Evolutionary conservation across 495 filamentous ascomycete species (phyloP), one percentile per base, ranked within the genome.

Genomic region (Xylaria telfairii): DNA sequence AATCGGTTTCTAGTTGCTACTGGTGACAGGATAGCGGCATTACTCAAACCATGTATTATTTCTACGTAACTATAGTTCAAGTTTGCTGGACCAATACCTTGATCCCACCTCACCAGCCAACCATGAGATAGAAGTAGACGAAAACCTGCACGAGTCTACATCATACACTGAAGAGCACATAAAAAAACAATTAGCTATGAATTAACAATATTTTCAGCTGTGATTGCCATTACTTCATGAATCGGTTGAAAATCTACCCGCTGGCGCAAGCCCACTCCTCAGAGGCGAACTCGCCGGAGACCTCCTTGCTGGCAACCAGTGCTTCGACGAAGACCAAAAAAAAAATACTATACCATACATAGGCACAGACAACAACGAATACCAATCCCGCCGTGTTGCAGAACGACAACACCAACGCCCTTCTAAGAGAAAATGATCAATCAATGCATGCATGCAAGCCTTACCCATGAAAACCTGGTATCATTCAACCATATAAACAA

Each of bases 401-500:
- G n/a, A 17, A 53, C 30, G 51, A 51, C 30, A 59, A 61, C n/a
- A 69, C 54, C 56, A 26, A 41, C 41, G 17, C 30, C 32, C 56
- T 41, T 34, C 51, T 67, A 59, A 59, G 1, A 67, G 37, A 59
- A 4, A 37, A 57, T 17, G 65, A 57, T 57, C 53, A 67, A 57
- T 57, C 53, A 67, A 67, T 59, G 32, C 56, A 59, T 59, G 56
- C 19, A 59, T 37, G 65, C 51, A 44, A 57, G 51, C 51, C 34
- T 39, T 44, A 21, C 65, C 65, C 65, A 46, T 59, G 34, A 67
- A n/a, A 53, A 42, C 65, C 73, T 74, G 69, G 68, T 61, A 41
- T 72, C 60, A 63, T 37, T 53, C 62, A 71, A 71, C 57, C 65
- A 63, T 53, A 70, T 67, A 69, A 70, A 72, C 64, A 66, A 53